Conservation (phyloP, 306 rosid species). For the Sesbania bispinosa region DNA sequence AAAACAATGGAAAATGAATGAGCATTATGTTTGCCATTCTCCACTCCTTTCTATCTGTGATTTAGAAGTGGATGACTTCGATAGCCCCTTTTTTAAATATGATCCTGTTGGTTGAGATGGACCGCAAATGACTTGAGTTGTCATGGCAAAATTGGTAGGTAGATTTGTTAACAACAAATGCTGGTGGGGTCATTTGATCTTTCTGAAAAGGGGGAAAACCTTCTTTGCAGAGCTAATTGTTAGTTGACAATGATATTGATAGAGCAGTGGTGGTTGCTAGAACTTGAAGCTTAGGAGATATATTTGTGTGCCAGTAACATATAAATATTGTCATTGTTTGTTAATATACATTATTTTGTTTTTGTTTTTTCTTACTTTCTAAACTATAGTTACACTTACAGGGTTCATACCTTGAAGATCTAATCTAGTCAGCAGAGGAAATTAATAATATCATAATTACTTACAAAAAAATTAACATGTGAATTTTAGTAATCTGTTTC, state of each 20-base stretch:
- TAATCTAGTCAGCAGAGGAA: neutral
- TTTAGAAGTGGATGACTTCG: slow-evolving; percentile 17
- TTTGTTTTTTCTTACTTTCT: neutral
- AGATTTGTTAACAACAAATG: slow-evolving; percentile 30
- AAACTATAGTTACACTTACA: too few species aligned
- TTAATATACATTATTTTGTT: neutral
- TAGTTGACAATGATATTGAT: slow-evolving; percentile 26
- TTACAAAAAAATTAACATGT: neutral
- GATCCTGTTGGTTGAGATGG: slow-evolving; percentile 23
- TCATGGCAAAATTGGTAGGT: slow-evolving; percentile 17
- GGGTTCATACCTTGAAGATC: neutral
- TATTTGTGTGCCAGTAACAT: neutral
- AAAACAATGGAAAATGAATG: slow-evolving; percentile 13
- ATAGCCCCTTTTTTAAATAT: slow-evolving; percentile 15
- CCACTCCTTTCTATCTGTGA: slow-evolving; percentile 1
- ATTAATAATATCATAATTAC: neutral
- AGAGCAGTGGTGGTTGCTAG: slow-evolving; percentile 23
- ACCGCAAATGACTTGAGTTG: slow-evolving; percentile 20
- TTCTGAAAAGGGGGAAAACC: slow-evolving; percentile 22
- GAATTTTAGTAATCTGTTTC: neutral
- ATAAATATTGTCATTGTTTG: neutral
- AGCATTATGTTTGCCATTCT: slow-evolving; percentile 9
- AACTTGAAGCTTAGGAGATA: slow-evolving; percentile 6
- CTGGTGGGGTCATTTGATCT: slow-evolving; percentile 30
- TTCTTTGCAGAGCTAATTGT: slow-evolving; percentile 20